Percentiles rank a stretch among this genome's conserved stretches.
These are phyloP conservation scores for Verticillium longisporum DNA, from an alignment of 2,329 filamentous ascomycete species.

Conservation along the genomic window DNA sequence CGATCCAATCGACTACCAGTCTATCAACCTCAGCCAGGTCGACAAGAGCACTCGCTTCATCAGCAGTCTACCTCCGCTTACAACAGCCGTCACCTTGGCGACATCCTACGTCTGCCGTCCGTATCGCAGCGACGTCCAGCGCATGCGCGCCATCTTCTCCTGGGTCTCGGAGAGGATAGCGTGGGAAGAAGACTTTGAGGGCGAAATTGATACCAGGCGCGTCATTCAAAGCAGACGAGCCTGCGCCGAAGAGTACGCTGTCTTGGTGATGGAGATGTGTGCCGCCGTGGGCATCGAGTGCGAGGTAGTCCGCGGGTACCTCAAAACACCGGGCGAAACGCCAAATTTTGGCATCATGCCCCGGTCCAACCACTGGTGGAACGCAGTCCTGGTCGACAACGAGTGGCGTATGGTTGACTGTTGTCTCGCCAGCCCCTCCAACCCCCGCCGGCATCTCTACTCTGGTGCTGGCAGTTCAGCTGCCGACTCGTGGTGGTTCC, in stretches of 20 bases:
- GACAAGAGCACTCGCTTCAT: conserved; percentile 96
- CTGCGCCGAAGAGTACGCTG: conserved; percentile 83
- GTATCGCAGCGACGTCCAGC: conserved; percentile 88
- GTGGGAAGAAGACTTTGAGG: conserved; percentile 94
- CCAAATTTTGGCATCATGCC: conserved; percentile 75
- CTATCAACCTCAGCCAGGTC: conserved; percentile 75
- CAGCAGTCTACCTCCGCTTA: conserved; percentile 72
- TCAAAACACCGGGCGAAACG: conserved; percentile 83
- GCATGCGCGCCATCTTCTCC: conserved; percentile 88
- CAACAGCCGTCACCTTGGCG: conserved; percentile 74
- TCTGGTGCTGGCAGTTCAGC: conserved; percentile 62
- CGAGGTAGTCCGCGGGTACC: conserved; percentile 81
- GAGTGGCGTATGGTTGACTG: conserved; percentile 98
- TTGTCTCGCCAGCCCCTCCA: conserved; percentile 83
- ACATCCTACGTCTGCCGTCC: conserved; percentile 91
- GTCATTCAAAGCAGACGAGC: conserved; percentile 80
- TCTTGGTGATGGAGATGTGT: conserved; percentile 90
- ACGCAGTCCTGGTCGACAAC: conserved; percentile 83
- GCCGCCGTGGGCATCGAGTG: conserved; percentile 78
- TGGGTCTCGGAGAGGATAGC: conserved; percentile 93
- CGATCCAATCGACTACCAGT: conserved; percentile 73
- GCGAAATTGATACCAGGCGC: conserved; percentile 72
- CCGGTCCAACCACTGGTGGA: conserved; percentile 97
- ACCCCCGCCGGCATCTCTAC: conserved; percentile 72
- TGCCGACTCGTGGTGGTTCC: conserved; percentile 89